Conservation (phyloP, 2,329 filamentous ascomycete species). For the Fusarium circinatum region DNA sequence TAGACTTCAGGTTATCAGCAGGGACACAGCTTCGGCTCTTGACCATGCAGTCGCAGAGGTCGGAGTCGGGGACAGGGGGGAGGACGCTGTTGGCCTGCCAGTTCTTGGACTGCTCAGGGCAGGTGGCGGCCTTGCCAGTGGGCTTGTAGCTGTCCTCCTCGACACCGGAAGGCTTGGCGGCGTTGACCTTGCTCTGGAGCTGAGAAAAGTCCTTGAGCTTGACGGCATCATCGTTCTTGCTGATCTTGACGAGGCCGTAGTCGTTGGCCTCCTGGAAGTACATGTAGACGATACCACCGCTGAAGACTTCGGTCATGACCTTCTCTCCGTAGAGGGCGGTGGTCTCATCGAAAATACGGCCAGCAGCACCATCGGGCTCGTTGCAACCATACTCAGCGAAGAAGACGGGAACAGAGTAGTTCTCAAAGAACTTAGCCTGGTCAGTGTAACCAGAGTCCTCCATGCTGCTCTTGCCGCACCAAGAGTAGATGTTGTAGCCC, state of each 20-base stretch:
- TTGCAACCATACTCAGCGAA: constrained; percentile 99
- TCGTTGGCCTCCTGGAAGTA: constrained; percentile 93
- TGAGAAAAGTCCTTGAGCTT: constrained; percentile 80
- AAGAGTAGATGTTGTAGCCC: constrained; percentile 99
- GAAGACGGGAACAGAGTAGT: constrained; percentile 95
- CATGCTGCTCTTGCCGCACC: constrained; percentile 90
- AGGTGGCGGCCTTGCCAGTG: constrained; percentile 75
- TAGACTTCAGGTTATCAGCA: constrained; percentile 63
- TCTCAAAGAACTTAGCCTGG: constrained; percentile 85
- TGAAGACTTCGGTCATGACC: constrained; percentile 88
- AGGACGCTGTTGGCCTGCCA: constrained; percentile 77
- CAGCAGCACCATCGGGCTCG: constrained; percentile 65
- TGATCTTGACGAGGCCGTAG: constrained; percentile 79
- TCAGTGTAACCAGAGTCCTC: constrained; percentile 80
- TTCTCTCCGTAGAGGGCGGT: constrained; percentile 78
- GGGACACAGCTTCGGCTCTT: constrained; percentile 77
- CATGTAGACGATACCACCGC: constrained; percentile 98
- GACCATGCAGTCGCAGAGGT: constrained; percentile 89
- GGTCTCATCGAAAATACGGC: constrained; percentile 87
- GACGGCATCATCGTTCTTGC: constrained; percentile 64
- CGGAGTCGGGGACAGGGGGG: constrained; percentile 81
- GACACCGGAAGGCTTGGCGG: constrained; percentile 73
- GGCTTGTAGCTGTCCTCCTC: constrained; percentile 75
- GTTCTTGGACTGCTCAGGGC: constrained; percentile 71
- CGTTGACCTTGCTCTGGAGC: constrained; percentile 75